Conservation (phyloP, 257 asterid species). For the Eustoma russellianum region DNA sequence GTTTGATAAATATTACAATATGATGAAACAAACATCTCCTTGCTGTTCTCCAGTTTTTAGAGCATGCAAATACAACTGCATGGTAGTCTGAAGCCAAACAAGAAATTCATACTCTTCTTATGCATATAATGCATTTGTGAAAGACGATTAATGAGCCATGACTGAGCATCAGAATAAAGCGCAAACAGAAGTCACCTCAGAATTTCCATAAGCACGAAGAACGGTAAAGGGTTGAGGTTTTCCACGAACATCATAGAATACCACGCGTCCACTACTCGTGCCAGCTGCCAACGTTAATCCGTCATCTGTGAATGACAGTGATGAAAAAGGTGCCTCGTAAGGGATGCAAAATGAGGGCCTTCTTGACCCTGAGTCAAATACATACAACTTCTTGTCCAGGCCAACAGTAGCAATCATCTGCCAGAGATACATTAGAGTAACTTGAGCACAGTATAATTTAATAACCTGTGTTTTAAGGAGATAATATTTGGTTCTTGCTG, state of each 20-base stretch:
- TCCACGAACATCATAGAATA: constrained; percentile 87
- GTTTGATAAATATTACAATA: no score
- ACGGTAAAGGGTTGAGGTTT: constrained; percentile 90
- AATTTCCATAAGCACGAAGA: constrained; percentile 78
- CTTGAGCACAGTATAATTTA: neutral
- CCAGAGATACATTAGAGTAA: constrained; percentile 15
- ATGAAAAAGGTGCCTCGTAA: constrained; percentile 89
- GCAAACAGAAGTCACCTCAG: constrained; percentile 48
- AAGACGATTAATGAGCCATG: no score
- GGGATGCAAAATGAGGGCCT: constrained; percentile 79
- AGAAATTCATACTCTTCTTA: no score
- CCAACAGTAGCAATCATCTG: constrained; percentile 97
- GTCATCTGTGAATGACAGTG: constrained; percentile 84
- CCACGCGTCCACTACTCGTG: constrained; percentile 84
- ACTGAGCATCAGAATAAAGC: no score
- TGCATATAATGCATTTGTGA: no score
- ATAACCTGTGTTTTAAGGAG: neutral
- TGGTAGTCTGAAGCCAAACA: no score
- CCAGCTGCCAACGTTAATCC: constrained; percentile 94
- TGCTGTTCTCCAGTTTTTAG: no score
- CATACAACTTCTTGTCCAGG: constrained; percentile 89
- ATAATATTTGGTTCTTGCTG: neutral
- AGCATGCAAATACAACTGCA: no score
- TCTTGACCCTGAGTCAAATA: constrained; percentile 79
- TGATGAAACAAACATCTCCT: no score